Evolutionary conservation across 2,329 filamentous ascomycete genomes (phyloP), one percentile per base, ranked within the genome.

Genomic region (Gliomastix tumulicola): DNA sequence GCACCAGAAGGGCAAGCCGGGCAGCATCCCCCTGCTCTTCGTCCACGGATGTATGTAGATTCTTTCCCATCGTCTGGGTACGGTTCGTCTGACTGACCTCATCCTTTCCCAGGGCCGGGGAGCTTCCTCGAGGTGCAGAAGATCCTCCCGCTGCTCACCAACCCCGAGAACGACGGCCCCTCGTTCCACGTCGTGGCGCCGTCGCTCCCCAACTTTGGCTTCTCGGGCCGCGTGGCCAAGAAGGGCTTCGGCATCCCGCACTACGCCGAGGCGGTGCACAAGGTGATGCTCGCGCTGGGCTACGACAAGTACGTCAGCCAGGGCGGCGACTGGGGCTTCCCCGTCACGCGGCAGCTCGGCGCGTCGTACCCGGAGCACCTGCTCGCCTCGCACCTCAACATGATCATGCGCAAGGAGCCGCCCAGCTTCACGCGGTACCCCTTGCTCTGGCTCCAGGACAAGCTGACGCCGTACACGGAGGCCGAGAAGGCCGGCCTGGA

Each of bases 261-360:
- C 23, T 60, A 63, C 18, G 55, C 59, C 56, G 78, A 86, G 52
- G 68, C 69, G 1, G 63, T 76, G 44, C 74, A 88, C 53, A 78
- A 76, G 38, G 59, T 88, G 8, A 88, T 88, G 83, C 57, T 73
- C 7, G 67, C 69, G 11, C 66, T 88, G 4, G 81, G 81, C 0
- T 88, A 60, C 31, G 41, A 52, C 3, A 48, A 51, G 36, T 60
- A 60, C n/a, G 44, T 62, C 3, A 68, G 62, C 1, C 71, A 82
- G 56, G 79, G 76, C 44, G 81, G 82, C 16, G 80, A 85, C 49
- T 84, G 79, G 79, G 82, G 81, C 13, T 75, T 71, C 50, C 68
- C 68, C 44, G 71, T 86, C 45, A 79, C 77, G 5, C 69, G 81
- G 3, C 56, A 66, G 7, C 71, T 86, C 44, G 74, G 72, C 1